Base-by-base conservation (phyloP, 2,329 filamentous ascomycete species). In the Penicillium sp. region DNA sequence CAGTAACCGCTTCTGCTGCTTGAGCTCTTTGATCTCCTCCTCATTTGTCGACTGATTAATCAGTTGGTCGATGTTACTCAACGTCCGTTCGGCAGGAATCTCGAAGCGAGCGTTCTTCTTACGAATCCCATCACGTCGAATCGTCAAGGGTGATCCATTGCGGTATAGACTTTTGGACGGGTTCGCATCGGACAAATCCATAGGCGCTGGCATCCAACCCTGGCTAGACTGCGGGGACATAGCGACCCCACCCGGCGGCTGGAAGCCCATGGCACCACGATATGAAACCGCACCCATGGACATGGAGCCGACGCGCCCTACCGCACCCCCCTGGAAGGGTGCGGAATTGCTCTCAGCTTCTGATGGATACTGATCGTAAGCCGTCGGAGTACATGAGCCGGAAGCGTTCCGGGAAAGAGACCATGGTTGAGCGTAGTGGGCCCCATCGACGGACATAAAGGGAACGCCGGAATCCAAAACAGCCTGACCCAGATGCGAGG, bases 91-190 rank as follows among this genome's bases (percentile, higher is more conserved):
- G 43, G 90, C 87, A 9, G 94, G 94, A 64, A 99, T 99, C 70
- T 97, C 93, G 75, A 97, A 97, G 64, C 93, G 89, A 62, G 92
- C 92, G 70, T 97, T 99, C 88, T 97, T 97, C 86, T 99, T 99
- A 69, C 94, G 86, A 75, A 97, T 95, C 58, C 94, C 91, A 66
- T 95, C 92, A 54, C 90, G 86, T 65, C 90, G 84, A 51, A 85
- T 77, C 59, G 85, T 82, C 73, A 90, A 80, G 53, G 92, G 88
- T 58, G 92, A 91, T 77, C 89, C 89, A 51, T 73, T 65, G 84
- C 89, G 70, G 86, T 85, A 74, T 84, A 41, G 85, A 68, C 69
- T 83, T 69, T 69, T 51, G 4, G 25, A 18, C 8, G 78, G 78
- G 66, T 61, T 74, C 66, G 70, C 80, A 73, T 81, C 84, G 67